Evolutionary conservation across 139 green algal species (phyloP).

Genomic region (Tetraselmis striata): DNA sequence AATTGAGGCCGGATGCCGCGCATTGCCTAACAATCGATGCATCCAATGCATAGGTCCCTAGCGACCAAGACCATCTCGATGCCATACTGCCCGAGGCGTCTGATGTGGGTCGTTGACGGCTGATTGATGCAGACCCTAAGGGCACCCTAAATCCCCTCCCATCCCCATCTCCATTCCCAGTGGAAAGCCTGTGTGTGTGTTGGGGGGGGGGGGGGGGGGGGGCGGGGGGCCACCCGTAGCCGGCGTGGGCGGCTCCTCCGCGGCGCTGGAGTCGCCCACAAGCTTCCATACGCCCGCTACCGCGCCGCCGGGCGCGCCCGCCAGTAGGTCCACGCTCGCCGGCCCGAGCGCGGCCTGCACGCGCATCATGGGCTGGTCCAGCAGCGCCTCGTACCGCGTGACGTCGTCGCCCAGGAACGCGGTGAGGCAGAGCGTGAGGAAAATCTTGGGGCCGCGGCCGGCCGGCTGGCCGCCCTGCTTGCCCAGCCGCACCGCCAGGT

Average conservation of each 20-base stretch:
- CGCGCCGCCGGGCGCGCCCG: no score
- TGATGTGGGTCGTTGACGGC: no score
- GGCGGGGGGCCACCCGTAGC: background rate
- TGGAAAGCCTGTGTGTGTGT: no score
- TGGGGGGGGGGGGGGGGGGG: background rate
- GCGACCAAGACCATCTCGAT: no score
- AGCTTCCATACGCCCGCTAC: background rate
- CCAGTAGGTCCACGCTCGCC: background rate
- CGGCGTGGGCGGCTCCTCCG: background rate
- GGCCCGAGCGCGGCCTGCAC: background rate
- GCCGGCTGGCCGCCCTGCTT: background rate
- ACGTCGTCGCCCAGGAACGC: background rate
- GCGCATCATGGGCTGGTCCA: background rate
- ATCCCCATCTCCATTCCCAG: no score
- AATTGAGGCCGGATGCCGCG: no score
- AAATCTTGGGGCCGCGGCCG: no score
- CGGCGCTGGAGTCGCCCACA: background rate
- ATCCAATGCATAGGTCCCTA: no score
- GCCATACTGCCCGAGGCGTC: no score
- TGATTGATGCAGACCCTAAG: no score
- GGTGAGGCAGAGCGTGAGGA: background rate
- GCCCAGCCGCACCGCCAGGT: background rate
- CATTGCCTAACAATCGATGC: no score
- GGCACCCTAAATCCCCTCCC: no score
- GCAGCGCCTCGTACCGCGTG: background rate